Evolutionary conservation across 2,329 filamentous ascomycete species (phyloP), one percentile per base, ranked within the genome.

Genomic region (Colletotrichum falcatum): DNA sequence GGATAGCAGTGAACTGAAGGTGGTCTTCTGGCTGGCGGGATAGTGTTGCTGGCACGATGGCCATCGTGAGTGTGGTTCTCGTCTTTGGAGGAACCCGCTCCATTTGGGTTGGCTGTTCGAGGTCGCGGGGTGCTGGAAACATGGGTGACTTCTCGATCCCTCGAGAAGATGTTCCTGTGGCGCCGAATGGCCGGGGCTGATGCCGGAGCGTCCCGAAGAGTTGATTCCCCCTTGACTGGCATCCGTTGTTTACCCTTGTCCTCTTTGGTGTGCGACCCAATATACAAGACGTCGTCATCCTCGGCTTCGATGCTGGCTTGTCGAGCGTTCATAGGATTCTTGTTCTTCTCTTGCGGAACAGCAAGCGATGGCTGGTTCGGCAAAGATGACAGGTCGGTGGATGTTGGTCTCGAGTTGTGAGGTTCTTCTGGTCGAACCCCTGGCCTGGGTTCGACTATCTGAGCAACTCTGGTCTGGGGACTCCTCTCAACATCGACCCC

Each of bases 191-290:
- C 33, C 53, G 62, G 39, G n/a, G 48, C 37, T 20, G 46, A 54
- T 37, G 62, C 53, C 11, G 49, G 46, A 18, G 55, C 23, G 55
- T n/a, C 30, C 14, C 37, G 14, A 11, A n/a, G 14, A n/a, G 9
- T 18, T 26, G 5, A n/a, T 16, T 42, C 5, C 18, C 53, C 55
- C 20, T 33, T 48, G n/a, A 42, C n/a, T 23, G 33, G 9, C 35
- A 58, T 37, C 28, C 51, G 42, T 26, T 61, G 49, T 35, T 66
- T 70, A 51, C 28, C 67, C 18, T 53, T 66, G 3, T 66, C 42
- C 28, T 33, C 30, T 16, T 35, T 49, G 18, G 49, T 14, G 26
- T 28, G n/a, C 2, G 61, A 39, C 23, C n/a, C 48, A 8, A 26
- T n/a, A 14, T 33, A 18, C 23, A 23, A 18, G 26, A 23, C 18